Evolutionary conservation across 805 yeast species (phyloP), one percentile per base, ranked within the genome.

Genomic region (Candida dajiaensis): DNA sequence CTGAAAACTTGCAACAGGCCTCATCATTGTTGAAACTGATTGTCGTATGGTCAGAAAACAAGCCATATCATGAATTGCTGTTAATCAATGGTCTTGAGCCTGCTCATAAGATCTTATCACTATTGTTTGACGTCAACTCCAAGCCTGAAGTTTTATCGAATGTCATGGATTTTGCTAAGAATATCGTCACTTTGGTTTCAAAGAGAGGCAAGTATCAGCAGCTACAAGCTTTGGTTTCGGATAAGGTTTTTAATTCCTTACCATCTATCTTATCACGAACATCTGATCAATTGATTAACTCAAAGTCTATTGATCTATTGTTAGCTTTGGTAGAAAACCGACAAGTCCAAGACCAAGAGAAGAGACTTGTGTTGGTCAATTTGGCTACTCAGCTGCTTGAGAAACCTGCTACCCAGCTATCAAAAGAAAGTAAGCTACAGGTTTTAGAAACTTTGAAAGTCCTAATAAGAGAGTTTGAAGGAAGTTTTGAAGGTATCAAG

Each of bases 1-100:
- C 68, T 37, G 96, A 85, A 56, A 94, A 92, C 61, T 69, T 84
- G 28, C 95, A 89, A 59, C 89, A 85, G 56, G 83, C 92, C 0
- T 89, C 97, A 0, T 76, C 95, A 0, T 61, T 92, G 39, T 67
- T 90, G 77, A 77, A 72, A 46, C 60, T 89, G 10, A 75, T 92
- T 56, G 64, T 78, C 7, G 67, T 75, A 9, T 77, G 95, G 81
- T 68, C 85, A 42, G 59, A 70, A 5, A 61, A 66, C 28, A 67
- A 69, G 6, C 67, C 68, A 20, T 70, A 83, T 35, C 66, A 73
- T 41, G 69, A 70, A 13, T 77, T 83, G 48, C 64, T 88, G 39
- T 73, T 72, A 46, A 64, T 72, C 45, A 85, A 85, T 51, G 74
- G 83, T 40, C 71, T 65, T 43, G 69, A 76, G 2, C 77, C 89